phyloP scores from a whole-genome alignment of 2,329 filamentous ascomycete species.

The Xylariaceae sp. region DNA sequence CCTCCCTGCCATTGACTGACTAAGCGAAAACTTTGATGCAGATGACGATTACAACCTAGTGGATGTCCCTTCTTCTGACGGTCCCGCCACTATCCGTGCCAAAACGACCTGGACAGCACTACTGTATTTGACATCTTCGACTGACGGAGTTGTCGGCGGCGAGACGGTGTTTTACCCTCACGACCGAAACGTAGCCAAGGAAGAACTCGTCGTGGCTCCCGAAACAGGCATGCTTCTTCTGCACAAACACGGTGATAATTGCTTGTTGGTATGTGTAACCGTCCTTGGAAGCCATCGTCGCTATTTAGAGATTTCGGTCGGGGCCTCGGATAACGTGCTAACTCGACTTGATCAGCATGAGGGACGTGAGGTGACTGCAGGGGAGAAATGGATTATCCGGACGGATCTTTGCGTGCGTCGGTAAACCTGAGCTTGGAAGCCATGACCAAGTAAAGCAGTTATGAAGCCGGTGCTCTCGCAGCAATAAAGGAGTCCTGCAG shows the following conservation, averaged over 20 bases:
- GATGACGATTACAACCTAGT: conserved; percentile 84
- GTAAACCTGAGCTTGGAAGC: too few species aligned
- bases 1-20: conserved; percentile 19
- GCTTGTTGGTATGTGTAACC: conserved; percentile 60
- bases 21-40: conserved; percentile 30
- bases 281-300: not conserved
- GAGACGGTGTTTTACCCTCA: conserved; percentile 90
- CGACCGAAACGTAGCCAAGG: conserved; percentile 47
- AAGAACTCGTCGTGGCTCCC: conserved; percentile 65
- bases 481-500: too few species aligned
- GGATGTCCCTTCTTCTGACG: conserved; percentile 41
- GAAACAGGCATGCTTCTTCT: conserved; percentile 83
- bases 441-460: too few species aligned
- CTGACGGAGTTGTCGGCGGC: conserved; percentile 73
- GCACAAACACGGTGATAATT: conserved; percentile 84
- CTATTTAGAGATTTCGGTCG: conserved; percentile 1
- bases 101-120: conserved; percentile 89
- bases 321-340: not conserved
- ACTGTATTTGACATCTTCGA: conserved; percentile 73
- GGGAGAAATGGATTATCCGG: conserved; percentile 87
- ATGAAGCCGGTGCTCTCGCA: too few species aligned
- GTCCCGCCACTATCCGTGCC: conserved; percentile 39
- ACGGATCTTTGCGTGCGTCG: conserved; percentile 69
- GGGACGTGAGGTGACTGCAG: conserved; percentile 68
- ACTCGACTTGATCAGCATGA: conserved; percentile 59